Evolutionary conservation across 805 yeast species (phyloP).

Genomic region (Wickerhamomyces canadensis): DNA sequence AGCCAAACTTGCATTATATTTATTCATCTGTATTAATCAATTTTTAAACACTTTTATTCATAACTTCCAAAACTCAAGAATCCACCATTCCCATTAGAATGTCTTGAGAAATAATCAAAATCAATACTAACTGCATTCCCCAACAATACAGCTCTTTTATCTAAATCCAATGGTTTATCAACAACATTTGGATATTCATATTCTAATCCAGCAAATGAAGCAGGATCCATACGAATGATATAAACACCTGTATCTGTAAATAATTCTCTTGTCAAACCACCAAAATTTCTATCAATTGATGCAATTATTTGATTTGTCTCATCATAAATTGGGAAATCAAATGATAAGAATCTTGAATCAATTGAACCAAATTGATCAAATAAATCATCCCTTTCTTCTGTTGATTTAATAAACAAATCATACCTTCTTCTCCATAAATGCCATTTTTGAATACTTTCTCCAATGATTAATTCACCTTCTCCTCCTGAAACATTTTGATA

Average conservation of each 20-base stretch:
- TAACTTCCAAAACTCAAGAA: constrained; percentile 12
- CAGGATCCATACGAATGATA: constrained; percentile 75
- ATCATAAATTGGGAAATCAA: constrained; percentile 75
- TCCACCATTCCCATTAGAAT: constrained; percentile 47
- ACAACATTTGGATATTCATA: constrained; percentile 44
- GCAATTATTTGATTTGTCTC: constrained; percentile 56
- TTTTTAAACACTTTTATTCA: too few relatives aligned
- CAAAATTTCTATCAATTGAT: constrained; percentile 89
- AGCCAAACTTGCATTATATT: too few relatives aligned
- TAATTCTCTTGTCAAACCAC: constrained; percentile 86
- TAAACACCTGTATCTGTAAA: constrained; percentile 95
- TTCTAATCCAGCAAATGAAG: constrained; percentile 55
- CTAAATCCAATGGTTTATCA: constrained; percentile 49
- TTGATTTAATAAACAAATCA: constrained; percentile 53
- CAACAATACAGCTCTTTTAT: constrained; percentile 79
- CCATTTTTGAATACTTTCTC: constrained; percentile 91
- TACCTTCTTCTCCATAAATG: constrained; percentile 90
- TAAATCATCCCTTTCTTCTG: constrained; percentile 29
- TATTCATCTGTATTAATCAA: too few relatives aligned
- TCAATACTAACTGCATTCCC: constrained; percentile 91
- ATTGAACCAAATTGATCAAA: constrained; percentile 80
- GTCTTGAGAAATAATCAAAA: constrained; percentile 95
- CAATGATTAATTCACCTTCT: constrained; percentile 49
- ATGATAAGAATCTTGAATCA: constrained; percentile 82
- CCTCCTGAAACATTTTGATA: constrained; percentile 24